A percentile compares a stretch with the other conserved stretches of the same genome.
phyloP scores from a whole-genome alignment of 192 early-diverging fungal genomes.

The Linnemannia zychae region DNA sequence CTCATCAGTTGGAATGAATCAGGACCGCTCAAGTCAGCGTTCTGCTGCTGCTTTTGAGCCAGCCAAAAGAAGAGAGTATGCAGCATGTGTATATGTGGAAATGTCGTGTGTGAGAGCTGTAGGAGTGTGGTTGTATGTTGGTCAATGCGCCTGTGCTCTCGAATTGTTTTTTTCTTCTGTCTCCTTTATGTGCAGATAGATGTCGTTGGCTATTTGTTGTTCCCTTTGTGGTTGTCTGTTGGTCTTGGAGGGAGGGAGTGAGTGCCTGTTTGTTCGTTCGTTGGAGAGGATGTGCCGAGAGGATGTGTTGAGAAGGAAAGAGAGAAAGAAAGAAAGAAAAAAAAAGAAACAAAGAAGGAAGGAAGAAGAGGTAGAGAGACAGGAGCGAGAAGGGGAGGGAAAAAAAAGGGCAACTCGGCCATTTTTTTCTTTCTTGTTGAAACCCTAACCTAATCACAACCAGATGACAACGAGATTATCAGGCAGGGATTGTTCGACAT shows the following conservation, averaged over 20 bases:
- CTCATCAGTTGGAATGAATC: background rate
- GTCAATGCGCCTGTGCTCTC: background rate
- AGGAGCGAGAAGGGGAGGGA: too few relatives aligned
- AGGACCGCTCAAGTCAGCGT: background rate
- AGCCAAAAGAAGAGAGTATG: slow-evolving; percentile 1
- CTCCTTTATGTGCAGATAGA: too few relatives aligned
- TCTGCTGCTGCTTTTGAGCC: background rate
- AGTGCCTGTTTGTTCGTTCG: background rate
- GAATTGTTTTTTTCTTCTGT: background rate
- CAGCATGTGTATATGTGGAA: background rate
- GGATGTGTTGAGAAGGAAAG: background rate
- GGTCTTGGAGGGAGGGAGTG: background rate
- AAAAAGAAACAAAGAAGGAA: background rate
- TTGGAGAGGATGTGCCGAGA: background rate
- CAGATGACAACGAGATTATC: background rate
- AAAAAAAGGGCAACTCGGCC: background rate
- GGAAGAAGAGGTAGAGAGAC: background rate
- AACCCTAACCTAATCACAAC: too few relatives aligned
- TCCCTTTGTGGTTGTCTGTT: background rate
- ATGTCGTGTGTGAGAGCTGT: background rate
- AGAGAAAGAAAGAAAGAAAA: background rate
- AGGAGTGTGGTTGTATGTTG: background rate
- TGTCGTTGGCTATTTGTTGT: background rate
- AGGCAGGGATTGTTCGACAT: too few relatives aligned
- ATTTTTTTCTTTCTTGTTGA: background rate